Conservation (phyloP, 495 filamentous ascomycete species). For the Aspergillus sclerotioniger region DNA sequence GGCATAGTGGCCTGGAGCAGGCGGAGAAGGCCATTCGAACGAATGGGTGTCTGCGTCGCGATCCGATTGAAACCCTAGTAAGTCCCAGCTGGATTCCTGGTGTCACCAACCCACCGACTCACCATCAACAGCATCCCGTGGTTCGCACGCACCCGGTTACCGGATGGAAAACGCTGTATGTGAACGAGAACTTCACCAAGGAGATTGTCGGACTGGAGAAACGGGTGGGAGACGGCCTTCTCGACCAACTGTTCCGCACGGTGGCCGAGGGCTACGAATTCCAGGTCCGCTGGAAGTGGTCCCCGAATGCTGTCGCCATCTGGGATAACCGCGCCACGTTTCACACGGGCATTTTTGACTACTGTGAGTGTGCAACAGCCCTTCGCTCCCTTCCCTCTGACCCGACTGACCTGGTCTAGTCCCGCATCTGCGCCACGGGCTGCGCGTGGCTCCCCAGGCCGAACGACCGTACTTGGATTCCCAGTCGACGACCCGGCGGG, state of each 20-base stretch:
- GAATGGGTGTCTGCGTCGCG: conserved; percentile 6
- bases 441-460: conserved; percentile 19
- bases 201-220: conserved; percentile 22
- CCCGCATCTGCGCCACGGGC: conserved; percentile 18
- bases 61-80: conserved; percentile 13
- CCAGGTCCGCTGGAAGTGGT: conserved; percentile 31
- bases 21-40: conserved; percentile 12
- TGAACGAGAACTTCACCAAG: conserved; percentile 17
- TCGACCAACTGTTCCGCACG: conserved; percentile 5
- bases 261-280: conserved; percentile 10
- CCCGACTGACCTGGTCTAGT: not conserved
- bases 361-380: conserved; percentile 5
- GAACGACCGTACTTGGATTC: conserved; percentile 22
- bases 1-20: conserved; percentile 13
- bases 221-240: conserved; percentile 4
- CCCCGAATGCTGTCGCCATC: conserved; percentile 24
- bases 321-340: conserved; percentile 27
- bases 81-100: conserved; percentile 6
- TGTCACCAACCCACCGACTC: not conserved
- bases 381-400: not conserved
- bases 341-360: conserved; percentile 20
- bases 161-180: conserved; percentile 45
- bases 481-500: conserved; percentile 7
- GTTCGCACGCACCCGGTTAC: conserved; percentile 50
- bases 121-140: conserved; percentile 32